phyloP scores from a whole-genome alignment of 768 basidiomycete genomes.

The Tylopilus subfusipes region DNA sequence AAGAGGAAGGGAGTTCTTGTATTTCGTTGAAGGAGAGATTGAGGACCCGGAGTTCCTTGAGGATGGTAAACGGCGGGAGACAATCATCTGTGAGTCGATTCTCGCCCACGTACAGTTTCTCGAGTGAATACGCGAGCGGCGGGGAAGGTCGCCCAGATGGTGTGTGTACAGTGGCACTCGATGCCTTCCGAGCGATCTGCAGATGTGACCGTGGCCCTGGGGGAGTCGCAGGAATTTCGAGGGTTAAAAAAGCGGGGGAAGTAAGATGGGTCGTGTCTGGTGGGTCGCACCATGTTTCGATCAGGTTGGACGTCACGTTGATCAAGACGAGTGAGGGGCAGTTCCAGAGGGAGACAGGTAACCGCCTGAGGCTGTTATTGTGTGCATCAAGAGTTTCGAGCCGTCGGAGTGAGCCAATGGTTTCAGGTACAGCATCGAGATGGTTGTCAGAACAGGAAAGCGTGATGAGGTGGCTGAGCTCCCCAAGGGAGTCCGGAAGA shows the following conservation, averaged over 20 bases:
- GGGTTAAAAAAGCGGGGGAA: slow-evolving; percentile 18
- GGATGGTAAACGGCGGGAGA: slow-evolving; percentile 67
- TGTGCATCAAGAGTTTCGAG: slow-evolving; percentile 81
- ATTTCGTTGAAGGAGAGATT: slow-evolving; percentile 96
- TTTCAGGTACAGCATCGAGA: slow-evolving; percentile 68
- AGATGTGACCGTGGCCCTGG: slow-evolving; percentile 14
- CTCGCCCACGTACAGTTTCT: slow-evolving; percentile 84
- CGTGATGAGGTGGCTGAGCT: slow-evolving; percentile 62
- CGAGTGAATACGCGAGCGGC: slow-evolving; percentile 67
- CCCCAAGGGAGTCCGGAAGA: slow-evolving; percentile 80
- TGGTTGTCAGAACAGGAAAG: slow-evolving; percentile 93
- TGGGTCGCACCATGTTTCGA: slow-evolving; percentile 70
- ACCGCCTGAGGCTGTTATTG: slow-evolving; percentile 79
- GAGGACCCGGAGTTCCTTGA: slow-evolving; percentile 75
- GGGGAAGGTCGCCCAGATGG: slow-evolving; percentile 37
- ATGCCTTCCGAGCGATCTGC: slow-evolving; percentile 32
- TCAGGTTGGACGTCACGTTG: slow-evolving; percentile 86
- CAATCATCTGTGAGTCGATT: slow-evolving; percentile 81
- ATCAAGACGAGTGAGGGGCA: slow-evolving; percentile 69
- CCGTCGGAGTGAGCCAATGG: slow-evolving; percentile 71
- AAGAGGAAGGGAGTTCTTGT: slow-evolving; percentile 76
- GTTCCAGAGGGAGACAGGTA: slow-evolving; percentile 80
- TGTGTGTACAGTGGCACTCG: slow-evolving; percentile 32
- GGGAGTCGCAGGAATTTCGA: slow-evolving; percentile 19
- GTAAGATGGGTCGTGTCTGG: slow-evolving; percentile 36